These are phyloP conservation scores for Allomyces javanicus DNA, from an alignment of 192 early-diverging fungal genomes.

Conservation along the genomic window DNA sequence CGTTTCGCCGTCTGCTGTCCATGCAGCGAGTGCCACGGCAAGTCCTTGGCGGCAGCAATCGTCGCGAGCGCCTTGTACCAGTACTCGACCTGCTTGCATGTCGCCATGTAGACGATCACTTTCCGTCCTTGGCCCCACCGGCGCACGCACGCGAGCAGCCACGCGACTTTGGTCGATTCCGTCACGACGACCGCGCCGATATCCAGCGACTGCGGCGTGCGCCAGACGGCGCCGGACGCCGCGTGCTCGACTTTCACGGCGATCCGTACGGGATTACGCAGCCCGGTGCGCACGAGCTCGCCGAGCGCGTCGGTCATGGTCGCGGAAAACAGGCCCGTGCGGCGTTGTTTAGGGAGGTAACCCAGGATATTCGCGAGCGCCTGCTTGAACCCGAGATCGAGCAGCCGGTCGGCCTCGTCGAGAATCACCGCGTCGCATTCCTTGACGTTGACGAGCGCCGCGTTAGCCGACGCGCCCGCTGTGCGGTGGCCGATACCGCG, in stretches of 20 bases:
- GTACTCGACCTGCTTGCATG: slow-evolving; percentile 90
- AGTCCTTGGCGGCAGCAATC: slow-evolving; percentile 23
- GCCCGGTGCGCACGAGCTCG: slow-evolving; percentile 63
- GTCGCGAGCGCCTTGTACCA: slow-evolving; percentile 47
- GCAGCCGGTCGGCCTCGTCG: slow-evolving; percentile 84
- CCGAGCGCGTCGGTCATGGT: slow-evolving; percentile 82
- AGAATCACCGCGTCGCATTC: slow-evolving; percentile 75
- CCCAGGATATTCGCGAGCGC: slow-evolving; percentile 58
- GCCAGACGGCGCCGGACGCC: slow-evolving; percentile 3
- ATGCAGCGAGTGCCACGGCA: slow-evolving; percentile 56
- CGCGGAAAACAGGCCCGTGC: slow-evolving; percentile 89
- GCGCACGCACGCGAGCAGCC: slow-evolving; percentile 45
- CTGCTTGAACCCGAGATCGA: slow-evolving; percentile 85
- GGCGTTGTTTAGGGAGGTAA: slow-evolving; percentile 72
- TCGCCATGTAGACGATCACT: slow-evolving; percentile 86
- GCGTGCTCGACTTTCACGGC: slow-evolving; percentile 70
- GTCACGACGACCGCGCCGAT: slow-evolving; percentile 6
- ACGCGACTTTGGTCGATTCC: slow-evolving; percentile 35
- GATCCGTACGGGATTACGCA: slow-evolving; percentile 78
- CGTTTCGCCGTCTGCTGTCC: slow-evolving; percentile 84
- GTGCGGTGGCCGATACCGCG: slow-evolving; percentile 6
- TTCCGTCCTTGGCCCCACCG: slow-evolving; percentile 40
- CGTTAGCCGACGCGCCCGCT: slow-evolving; percentile 1
- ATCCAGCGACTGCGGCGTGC: slow-evolving; percentile 6
- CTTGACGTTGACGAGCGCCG: slow-evolving; percentile 33